Evolutionary conservation across 306 rosid species (phyloP).

Genomic region (Cucurbita moschata): DNA sequence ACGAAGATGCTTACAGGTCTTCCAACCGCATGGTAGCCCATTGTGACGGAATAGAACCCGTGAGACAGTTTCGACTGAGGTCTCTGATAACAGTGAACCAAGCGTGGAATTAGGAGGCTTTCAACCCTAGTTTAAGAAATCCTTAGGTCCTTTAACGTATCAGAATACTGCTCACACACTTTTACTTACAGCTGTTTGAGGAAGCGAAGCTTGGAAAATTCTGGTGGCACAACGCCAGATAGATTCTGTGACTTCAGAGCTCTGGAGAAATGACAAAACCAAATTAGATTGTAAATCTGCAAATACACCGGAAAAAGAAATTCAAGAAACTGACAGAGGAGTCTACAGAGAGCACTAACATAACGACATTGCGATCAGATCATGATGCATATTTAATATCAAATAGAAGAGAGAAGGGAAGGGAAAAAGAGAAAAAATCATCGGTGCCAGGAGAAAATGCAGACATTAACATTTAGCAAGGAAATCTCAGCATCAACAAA

Average conservation of each 20-base stretch:
- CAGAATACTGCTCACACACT: constrained; percentile 12
- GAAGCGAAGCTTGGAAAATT: constrained; percentile 59
- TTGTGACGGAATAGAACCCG: constrained; percentile 55
- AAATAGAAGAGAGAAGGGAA: not conserved
- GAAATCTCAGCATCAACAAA: not conserved
- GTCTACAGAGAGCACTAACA: not conserved
- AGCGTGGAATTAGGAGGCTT: constrained; percentile 11
- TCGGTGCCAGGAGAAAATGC: not conserved
- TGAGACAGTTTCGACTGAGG: constrained; percentile 57
- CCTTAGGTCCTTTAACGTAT: not conserved
- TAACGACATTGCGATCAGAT: not conserved
- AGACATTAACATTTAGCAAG: not conserved
- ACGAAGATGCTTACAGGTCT: constrained; percentile 39
- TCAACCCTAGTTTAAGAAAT: not conserved
- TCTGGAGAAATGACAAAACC: constrained; percentile 21
- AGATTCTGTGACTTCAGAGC: constrained; percentile 65
- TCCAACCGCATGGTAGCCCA: constrained; percentile 62
- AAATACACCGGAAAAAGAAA: not conserved
- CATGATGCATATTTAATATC: not conserved
- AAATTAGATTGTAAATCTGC: constrained; percentile 1
- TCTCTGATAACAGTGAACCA: constrained; percentile 30
- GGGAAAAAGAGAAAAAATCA: not conserved
- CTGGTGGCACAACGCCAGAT: constrained; percentile 57
- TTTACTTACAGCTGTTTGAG: constrained; percentile 46
- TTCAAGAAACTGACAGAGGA: not conserved